Percentiles rank a stretch among this genome's conserved stretches.
Evolutionary conservation across 2,329 filamentous ascomycete species (phyloP).

Genomic region (Nigrospora osmanthi): DNA sequence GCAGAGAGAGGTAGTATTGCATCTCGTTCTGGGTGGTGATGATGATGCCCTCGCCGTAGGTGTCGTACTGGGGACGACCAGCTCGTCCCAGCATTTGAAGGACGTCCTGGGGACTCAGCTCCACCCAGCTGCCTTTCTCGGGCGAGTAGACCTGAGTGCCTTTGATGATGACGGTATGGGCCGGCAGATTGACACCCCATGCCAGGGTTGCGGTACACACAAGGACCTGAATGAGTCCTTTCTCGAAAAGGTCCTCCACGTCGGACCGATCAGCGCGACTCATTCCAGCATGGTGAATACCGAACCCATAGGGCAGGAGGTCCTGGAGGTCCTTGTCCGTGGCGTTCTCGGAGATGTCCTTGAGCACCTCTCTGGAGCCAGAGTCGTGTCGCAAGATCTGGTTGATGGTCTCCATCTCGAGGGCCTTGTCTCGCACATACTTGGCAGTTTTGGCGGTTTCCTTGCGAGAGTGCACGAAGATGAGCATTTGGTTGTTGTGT

Average conservation of each 20-base stretch:
- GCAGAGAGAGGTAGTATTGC: conserved; percentile 91
- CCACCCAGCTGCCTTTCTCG: conserved; percentile 97
- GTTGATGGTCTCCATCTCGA: conserved; percentile 96
- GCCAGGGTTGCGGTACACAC: conserved; percentile 97
- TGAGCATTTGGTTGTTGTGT: conserved; percentile 94
- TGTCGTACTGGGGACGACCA: conserved; percentile 92
- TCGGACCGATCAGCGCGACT: conserved; percentile 88
- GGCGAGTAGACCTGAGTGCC: conserved; percentile 97
- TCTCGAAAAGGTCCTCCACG: conserved; percentile 89
- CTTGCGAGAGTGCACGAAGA: conserved; percentile 97
- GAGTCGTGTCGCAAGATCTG: conserved; percentile 92
- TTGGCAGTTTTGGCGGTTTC: conserved; percentile 97
- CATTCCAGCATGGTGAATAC: conserved; percentile 98
- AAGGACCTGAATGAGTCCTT: conserved; percentile 87
- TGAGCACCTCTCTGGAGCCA: conserved; percentile 79
- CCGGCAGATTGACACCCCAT: conserved; percentile 97
- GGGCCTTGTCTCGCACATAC: conserved; percentile 90
- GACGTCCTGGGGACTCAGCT: conserved; percentile 93
- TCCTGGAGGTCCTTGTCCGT: conserved; percentile 88
- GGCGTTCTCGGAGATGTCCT: conserved; percentile 74
- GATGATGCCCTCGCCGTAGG: conserved; percentile 96
- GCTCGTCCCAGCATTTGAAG: conserved; percentile 98
- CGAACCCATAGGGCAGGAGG: conserved; percentile 89
- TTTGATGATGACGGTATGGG: conserved; percentile 98
- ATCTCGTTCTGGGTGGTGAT: conserved; percentile 94